Evolutionary conservation across 495 filamentous ascomycete species (phyloP), one percentile per base, ranked within the genome.

Genomic region (Filosporella fistucella): DNA sequence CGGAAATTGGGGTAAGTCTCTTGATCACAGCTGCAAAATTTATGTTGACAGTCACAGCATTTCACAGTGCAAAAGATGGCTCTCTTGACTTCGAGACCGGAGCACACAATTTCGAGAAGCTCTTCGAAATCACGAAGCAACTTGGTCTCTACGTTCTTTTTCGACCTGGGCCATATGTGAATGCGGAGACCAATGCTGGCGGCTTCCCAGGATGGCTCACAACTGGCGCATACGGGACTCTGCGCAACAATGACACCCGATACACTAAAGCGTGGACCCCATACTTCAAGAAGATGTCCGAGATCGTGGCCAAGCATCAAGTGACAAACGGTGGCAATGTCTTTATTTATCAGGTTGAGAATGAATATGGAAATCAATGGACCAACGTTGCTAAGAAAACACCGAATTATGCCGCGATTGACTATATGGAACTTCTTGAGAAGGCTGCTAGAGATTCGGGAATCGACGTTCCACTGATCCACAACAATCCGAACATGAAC

Each of bases 361-460:
- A 84, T 50, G 80, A 84, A 51, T 76, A 78, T 36, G 73, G 75
- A 5, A 54, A 72, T n/a, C 77, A 82, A 49, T 81, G 78, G 72
- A 54, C 63, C 12, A 63, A 65, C 20, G 59, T 62, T 43, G 59
- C 68, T 14, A 51, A 58, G 26, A 70, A 64, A 45, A 64, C 64
- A 17, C 73, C 74, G 0, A 78, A 80, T 49, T 38, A 65, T 22
- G 60, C 68, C 0, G 72, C 72, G 1, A 70, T 69, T 16, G 58
- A 62, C 13, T 82, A 82, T 39, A 81, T 82, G 76, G 66, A 78
- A 52, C 60, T 77, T 16, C 64, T 82, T 2, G 61, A 78, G 53
- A 63, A 56, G 0, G 65, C 62, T 48, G 72, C 75, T 11, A 64
- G 75, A 10, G 58, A 62, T 3, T 76, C 72, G 59, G 77, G 78